A percentile compares a stretch with the other conserved stretches of the same genome.
These are phyloP conservation scores for Aspergillus piperis DNA, from an alignment of 2,329 filamentous ascomycete species.

Conservation along the genomic window DNA sequence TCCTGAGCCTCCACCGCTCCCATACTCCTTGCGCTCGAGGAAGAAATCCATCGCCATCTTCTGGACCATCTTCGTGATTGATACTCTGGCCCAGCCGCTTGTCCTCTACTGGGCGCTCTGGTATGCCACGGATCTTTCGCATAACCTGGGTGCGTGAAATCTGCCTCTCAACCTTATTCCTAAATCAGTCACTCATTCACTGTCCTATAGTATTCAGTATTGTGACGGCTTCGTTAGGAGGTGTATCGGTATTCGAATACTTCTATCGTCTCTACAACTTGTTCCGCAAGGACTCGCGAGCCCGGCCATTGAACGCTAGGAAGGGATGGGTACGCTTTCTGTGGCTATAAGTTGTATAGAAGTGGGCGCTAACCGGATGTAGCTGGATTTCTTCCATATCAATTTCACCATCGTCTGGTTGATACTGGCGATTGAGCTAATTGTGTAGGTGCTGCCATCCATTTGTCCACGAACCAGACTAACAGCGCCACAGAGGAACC, in stretches of 20 bases:
- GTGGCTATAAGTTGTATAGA: neutral
- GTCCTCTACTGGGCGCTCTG: conserved; percentile 63
- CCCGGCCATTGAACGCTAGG: conserved; percentile 44
- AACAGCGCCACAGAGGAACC: conserved; percentile 37
- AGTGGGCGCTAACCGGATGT: conserved; percentile 11
- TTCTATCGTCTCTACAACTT: conserved; percentile 45
- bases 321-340: conserved; percentile 41
- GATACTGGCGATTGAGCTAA: conserved; percentile 45
- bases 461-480: conserved; percentile 8
- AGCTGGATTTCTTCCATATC: conserved; percentile 51
- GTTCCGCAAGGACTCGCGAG: conserved; percentile 39
- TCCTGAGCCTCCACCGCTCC: conserved; percentile 51
- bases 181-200: neutral
- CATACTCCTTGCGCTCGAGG: conserved; percentile 57
- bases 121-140: conserved; percentile 56
- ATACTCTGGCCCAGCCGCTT: conserved; percentile 61
- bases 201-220: conserved; percentile 43
- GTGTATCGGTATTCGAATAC: conserved; percentile 47
- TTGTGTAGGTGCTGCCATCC: conserved; percentile 37
- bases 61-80: conserved; percentile 61
- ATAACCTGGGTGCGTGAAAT: conserved; percentile 41
- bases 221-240: conserved; percentile 43
- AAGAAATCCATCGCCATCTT: conserved; percentile 60
- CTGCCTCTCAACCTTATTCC: neutral
- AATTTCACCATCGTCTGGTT: conserved; percentile 50